Base-by-base conservation (phyloP, 1,284 basidiomycete genomes). In the Ustilago nuda region DNA sequence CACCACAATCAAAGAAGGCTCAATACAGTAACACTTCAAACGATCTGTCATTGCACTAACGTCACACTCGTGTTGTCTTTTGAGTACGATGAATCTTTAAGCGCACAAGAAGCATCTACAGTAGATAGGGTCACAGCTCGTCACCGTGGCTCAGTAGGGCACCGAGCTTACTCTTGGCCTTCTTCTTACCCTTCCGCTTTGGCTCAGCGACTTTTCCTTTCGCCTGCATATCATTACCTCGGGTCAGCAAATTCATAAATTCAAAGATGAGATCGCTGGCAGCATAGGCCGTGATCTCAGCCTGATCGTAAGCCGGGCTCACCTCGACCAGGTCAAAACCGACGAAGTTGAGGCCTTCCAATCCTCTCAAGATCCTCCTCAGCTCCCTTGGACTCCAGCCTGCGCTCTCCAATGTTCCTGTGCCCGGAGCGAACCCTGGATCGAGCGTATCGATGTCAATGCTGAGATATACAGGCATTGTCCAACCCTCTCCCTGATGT, bases 391-490 rank as follows among this genome's bases (percentile, higher is more conserved):
- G 72, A 27, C 73, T 73, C 77, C 78, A 76, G 1, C 80, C 81
- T 3, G 78, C 78, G 6, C 66, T 70, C 32, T 82, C 79, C 5
- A 78, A 48, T 23, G 81, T 82, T 2, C 79, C 80, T 23, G 80
- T 81, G 7, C 71, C 80, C 0, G 78, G 78, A 2, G 80, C 80
- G 33, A 78, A 76, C 1, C 71, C 71, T 1, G 80, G 80, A 43
- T 82, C 80, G 9, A 82, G 65, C 15, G 80, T 80, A 36, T 82
- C 81, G 46, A 82, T 82, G 27, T 82, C 80, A 39, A 82, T 68
- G 23, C 65, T 67, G 23, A 82, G 61, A 48, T 81, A 81, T 8
- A 81, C 79, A 12, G 78, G 81, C 62, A 74, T 74, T n/a, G 61
- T 65, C 0, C 75, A 2, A 81, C 74, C 1, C 79, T 57, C 9